A percentile compares a stretch with the other conserved stretches of the same genome.
phyloP scores from a whole-genome alignment of 2,329 filamentous ascomycete genomes.

The Aspergillus sp. region DNA sequence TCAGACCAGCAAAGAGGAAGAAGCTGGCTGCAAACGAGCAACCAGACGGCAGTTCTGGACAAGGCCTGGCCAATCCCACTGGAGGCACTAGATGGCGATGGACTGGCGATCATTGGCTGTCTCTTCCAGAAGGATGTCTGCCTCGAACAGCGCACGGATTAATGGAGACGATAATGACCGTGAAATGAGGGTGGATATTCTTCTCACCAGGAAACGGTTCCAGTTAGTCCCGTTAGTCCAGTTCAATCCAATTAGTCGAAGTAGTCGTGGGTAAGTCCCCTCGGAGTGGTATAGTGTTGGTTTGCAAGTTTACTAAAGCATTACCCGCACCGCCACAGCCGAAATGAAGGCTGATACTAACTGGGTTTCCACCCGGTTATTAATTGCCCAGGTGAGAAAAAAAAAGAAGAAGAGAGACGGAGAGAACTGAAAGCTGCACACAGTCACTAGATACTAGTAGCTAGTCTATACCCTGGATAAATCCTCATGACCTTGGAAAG shows the following conservation, averaged over 20 bases:
- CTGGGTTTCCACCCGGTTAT: not conserved
- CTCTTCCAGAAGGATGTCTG: not conserved
- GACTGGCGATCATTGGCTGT: not conserved
- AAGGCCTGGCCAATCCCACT: conserved; percentile 22
- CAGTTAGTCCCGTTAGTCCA: too few relatives aligned
- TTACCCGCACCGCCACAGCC: not conserved
- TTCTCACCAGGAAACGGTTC: not conserved
- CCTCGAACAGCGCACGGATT: not conserved
- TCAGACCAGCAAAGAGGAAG: conserved; percentile 20
- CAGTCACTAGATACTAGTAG: too few relatives aligned
- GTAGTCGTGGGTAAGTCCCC: too few relatives aligned
- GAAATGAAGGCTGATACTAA: not conserved
- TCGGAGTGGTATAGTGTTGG: too few relatives aligned
- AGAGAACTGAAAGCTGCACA: too few relatives aligned
- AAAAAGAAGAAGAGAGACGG: too few relatives aligned
- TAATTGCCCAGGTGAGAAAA: too few relatives aligned
- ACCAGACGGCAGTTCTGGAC: conserved; percentile 10
- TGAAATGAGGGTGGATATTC: too few relatives aligned
- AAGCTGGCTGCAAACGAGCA: conserved; percentile 20
- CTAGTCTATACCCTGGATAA: not conserved
- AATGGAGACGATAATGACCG: not conserved
- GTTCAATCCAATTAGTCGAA: too few relatives aligned
- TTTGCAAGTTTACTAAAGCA: not conserved
- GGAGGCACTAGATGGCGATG: not conserved
- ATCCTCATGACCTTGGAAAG: not conserved